phyloP scores from a whole-genome alignment of 345 rosid genomes.

The Gossypium longicalyx region DNA sequence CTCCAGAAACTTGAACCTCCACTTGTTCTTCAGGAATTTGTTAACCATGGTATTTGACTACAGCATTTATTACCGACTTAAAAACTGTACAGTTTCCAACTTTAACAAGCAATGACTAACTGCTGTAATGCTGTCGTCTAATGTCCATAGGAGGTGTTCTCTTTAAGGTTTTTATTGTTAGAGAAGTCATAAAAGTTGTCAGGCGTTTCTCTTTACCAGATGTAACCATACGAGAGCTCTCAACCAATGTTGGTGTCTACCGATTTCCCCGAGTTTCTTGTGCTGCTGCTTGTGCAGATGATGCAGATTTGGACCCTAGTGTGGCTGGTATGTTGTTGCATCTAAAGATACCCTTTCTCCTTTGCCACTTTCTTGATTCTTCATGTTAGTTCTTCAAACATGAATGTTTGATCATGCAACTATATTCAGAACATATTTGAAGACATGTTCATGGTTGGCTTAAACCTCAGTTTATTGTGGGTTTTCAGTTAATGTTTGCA shows the following conservation, averaged over 20 bases:
- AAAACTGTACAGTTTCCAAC: not conserved
- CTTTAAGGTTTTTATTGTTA: conserved; percentile 75
- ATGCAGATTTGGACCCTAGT: conserved; percentile 55
- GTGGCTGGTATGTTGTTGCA: conserved; percentile 39
- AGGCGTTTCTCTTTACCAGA: conserved; percentile 79
- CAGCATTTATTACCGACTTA: not conserved
- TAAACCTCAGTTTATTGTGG: not conserved
- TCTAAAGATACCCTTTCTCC: not conserved
- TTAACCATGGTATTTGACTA: conserved; percentile 64
- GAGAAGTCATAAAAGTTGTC: conserved; percentile 76
- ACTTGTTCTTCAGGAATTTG: conserved; percentile 78
- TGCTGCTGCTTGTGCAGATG: conserved; percentile 70
- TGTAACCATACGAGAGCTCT: conserved; percentile 58
- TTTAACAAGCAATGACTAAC: not conserved
- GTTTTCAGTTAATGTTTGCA: not conserved
- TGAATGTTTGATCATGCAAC: not conserved
- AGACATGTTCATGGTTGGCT: not conserved
- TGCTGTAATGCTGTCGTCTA: not conserved
- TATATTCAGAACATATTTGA: not conserved
- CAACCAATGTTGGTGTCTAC: conserved; percentile 43
- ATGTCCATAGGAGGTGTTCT: conserved; percentile 60
- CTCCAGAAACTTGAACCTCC: conserved; percentile 77
- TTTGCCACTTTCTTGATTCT: not conserved
- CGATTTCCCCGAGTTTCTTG: conserved; percentile 62
- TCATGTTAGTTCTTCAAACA: too few relatives aligned